These are phyloP conservation scores for Sophora flavescens DNA, from an alignment of 306 rosid species.

Conservation along the genomic window DNA sequence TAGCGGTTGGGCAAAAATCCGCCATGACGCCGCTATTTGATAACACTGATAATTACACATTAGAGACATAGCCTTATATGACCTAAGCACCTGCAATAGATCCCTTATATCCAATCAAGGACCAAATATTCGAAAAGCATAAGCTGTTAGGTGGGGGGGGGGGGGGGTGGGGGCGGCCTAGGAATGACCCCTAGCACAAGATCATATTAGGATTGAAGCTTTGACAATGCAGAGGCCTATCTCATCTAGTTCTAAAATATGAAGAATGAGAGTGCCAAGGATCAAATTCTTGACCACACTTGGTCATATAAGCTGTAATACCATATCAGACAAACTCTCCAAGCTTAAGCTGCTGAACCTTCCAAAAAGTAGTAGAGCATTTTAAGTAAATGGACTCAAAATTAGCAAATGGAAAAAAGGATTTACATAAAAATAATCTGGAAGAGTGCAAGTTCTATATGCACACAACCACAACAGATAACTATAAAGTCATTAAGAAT, in stretches of 20 bases:
- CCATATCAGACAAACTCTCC: not conserved
- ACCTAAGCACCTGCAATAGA: not conserved
- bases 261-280: not conserved
- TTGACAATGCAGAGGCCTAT: not conserved
- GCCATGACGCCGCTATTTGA: no score
- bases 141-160: not conserved
- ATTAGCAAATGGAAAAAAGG: no score
- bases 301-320: not conserved
- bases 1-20: no score
- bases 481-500: no score
- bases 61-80: not conserved
- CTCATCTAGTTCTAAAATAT: not conserved
- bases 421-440: no score
- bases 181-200: not conserved
- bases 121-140: not conserved
- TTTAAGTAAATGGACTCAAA: not conserved
- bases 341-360: not conserved
- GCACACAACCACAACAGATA: no score
- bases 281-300: not conserved
- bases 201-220: not conserved
- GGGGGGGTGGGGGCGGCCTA: not conserved
- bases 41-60: no score
- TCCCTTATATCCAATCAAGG: not conserved
- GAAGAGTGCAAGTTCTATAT: no score
- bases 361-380: not conserved